Evolutionary conservation across 1,139 yeast species (phyloP).

Genomic region (Geotrichum aggregatum): DNA sequence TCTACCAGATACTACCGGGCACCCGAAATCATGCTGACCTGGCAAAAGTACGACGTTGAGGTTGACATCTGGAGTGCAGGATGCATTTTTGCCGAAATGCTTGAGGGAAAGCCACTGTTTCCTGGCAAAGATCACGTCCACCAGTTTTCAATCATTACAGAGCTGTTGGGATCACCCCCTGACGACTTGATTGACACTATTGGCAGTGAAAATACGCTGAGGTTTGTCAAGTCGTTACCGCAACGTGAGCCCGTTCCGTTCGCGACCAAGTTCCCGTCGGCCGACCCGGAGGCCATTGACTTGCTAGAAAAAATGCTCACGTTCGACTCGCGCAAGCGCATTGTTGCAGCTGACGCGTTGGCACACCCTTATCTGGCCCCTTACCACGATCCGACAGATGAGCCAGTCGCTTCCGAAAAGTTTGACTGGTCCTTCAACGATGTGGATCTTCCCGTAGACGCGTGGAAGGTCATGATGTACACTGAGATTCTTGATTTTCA

Average conservation of each 20-base stretch:
- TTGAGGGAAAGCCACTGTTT: constrained; percentile 96
- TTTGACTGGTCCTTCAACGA: constrained; percentile 98
- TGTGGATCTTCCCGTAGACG: constrained; percentile 94
- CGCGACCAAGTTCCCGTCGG: constrained; percentile 73
- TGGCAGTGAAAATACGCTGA: constrained; percentile 88
- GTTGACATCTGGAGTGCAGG: constrained; percentile 99
- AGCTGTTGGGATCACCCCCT: constrained; percentile 93
- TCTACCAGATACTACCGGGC: constrained; percentile 96
- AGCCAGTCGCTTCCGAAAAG: constrained; percentile 87
- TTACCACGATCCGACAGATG: constrained; percentile 98
- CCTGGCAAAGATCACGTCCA: constrained; percentile 99
- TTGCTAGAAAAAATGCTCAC: constrained; percentile 83
- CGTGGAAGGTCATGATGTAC: constrained; percentile 99
- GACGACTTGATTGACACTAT: constrained; percentile 93
- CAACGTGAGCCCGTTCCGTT: constrained; percentile 89
- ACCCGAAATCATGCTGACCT: constrained; percentile 97
- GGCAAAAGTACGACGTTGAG: constrained; percentile 99
- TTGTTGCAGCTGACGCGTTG: constrained; percentile 86
- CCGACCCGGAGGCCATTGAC: constrained; percentile 88
- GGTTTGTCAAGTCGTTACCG: constrained; percentile 91
- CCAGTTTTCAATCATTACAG: constrained; percentile 94
- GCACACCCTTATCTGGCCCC: constrained; percentile 91
- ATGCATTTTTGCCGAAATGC: constrained; percentile 96
- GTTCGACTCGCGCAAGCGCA: constrained; percentile 90
- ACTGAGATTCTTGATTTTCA: constrained; percentile 95